phyloP scores from a whole-genome alignment of 2,329 filamentous ascomycete genomes.

The Pyrenochaeta sp. region DNA sequence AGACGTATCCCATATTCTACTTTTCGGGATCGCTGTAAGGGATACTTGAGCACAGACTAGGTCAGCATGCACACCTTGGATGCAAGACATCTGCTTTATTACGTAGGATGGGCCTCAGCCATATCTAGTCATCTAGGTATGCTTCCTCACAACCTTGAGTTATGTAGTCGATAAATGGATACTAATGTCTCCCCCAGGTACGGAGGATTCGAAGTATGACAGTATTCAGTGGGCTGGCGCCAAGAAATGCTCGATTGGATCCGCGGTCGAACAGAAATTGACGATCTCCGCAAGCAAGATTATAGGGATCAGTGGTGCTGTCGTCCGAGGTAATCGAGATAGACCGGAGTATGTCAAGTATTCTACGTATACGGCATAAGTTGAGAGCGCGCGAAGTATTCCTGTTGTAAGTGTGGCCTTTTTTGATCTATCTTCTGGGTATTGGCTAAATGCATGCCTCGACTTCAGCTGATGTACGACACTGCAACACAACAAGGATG shows the following conservation, averaged over 20 bases:
- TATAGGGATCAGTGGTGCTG: slow-evolving; percentile 1
- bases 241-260: slow-evolving; percentile 1
- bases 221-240: slow-evolving; percentile 3
- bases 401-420: not conserved
- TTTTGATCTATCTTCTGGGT: not conserved
- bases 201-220: not conserved
- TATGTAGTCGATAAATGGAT: not conserved
- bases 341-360: slow-evolving; percentile 5
- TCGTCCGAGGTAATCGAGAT: slow-evolving; percentile 9
- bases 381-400: not conserved
- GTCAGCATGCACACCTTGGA: not conserved
- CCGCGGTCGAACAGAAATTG: slow-evolving; percentile 6
- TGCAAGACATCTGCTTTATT: not conserved
- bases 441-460: not conserved
- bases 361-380: not conserved
- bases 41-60: not conserved
- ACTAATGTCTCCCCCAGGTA: not conserved
- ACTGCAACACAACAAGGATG: not conserved
- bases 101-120: slow-evolving; percentile 5
- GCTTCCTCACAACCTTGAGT: not conserved
- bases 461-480: slow-evolving; percentile 4
- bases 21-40: not conserved
- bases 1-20: slow-evolving; percentile 3
- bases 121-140: slow-evolving; percentile 5
- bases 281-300: slow-evolving; percentile 4